Base-by-base conservation (phyloP, 176 grass and related monocot species). In the Ananas comosus region DNA sequence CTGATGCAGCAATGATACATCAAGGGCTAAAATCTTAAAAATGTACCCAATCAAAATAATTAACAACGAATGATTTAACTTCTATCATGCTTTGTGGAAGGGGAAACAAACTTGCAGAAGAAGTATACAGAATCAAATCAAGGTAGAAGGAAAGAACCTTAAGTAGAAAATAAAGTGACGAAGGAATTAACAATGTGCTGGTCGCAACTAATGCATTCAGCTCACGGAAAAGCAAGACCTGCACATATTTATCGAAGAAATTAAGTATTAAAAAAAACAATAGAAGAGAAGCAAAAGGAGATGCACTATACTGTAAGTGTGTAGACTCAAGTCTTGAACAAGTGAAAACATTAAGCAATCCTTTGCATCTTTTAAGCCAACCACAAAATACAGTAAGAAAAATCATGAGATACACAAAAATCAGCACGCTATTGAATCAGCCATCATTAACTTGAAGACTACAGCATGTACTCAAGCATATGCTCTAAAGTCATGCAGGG, bases 151-250 rank as follows among this genome's bases (percentile, higher is more conserved):
- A 53, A 13, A 77, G 53, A 87, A 99, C 94, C 94, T 99, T 79
- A 68, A 99, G 79, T 77, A 99, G 61, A 83, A 93, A 93, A 90
- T 93, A 99, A 16, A 99, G 77, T 71, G 89, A 88, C 22, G 94
- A 93, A 82, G 94, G 94, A 75, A 99, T 86, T 74, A 86, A 74
- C 83, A 99, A 83, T 57, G 87, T 75, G n/a, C 87, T 83, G 58
- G 86, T 80, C 42, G 76, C 81, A 77, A 93, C 79, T 79, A 86
- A 78, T 27, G 82, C 79, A 79, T 99, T 80, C 17, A 93, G 68
- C 67, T 92, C 82, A 78, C 78, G 75, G 9, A 89, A 92, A 82
- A 99, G 89, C 74, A 92, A 65, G 71, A 99, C 84, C 94, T 99
- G 77, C 74, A 80, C 63, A 78, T 33, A 79, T 42, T 28, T 29